phyloP scores from a whole-genome alignment of 805 yeast species.

The Nakazawaea wyomingensis region DNA sequence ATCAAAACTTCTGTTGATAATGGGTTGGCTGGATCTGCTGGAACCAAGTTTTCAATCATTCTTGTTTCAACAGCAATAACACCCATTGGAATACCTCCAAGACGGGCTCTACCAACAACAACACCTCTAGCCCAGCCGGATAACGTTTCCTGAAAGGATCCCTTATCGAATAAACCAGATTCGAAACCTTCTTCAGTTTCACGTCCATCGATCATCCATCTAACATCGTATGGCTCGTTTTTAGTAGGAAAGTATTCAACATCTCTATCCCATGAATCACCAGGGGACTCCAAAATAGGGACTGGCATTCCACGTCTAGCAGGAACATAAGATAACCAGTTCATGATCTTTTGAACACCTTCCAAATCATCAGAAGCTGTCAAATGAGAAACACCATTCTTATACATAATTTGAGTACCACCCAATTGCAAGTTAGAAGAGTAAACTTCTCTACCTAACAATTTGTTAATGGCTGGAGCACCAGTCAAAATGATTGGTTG shows the following conservation, averaged over 20 bases:
- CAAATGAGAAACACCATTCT: conserved; percentile 95
- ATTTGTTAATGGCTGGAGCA: conserved; percentile 97
- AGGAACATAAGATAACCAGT: conserved; percentile 95
- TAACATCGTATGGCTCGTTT: conserved; percentile 77
- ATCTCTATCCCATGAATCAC: conserved; percentile 91
- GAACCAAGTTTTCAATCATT: conserved; percentile 80
- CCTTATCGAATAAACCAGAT: conserved; percentile 85
- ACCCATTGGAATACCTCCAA: conserved; percentile 99
- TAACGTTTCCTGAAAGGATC: conserved; percentile 91
- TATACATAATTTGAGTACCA: conserved; percentile 98
- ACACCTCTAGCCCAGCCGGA: conserved; percentile 99
- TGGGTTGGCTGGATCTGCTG: conserved; percentile 99
- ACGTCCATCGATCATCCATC: conserved; percentile 92
- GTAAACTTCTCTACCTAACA: conserved; percentile 95
- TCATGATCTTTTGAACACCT: conserved; percentile 90
- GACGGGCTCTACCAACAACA: conserved; percentile 96
- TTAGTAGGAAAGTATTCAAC: conserved; percentile 74
- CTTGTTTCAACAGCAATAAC: conserved; percentile 95
- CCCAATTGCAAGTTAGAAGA: conserved; percentile 96
- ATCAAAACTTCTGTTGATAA: conserved; percentile 81
- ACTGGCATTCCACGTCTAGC: conserved; percentile 85
- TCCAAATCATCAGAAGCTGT: conserved; percentile 96
- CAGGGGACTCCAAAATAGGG: conserved; percentile 70
- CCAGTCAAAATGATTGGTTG: conserved; percentile 98
- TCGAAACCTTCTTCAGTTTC: conserved; percentile 68